Base-by-base conservation (phyloP, 2,329 filamentous ascomycete species). In the Beauveria caledonica region DNA sequence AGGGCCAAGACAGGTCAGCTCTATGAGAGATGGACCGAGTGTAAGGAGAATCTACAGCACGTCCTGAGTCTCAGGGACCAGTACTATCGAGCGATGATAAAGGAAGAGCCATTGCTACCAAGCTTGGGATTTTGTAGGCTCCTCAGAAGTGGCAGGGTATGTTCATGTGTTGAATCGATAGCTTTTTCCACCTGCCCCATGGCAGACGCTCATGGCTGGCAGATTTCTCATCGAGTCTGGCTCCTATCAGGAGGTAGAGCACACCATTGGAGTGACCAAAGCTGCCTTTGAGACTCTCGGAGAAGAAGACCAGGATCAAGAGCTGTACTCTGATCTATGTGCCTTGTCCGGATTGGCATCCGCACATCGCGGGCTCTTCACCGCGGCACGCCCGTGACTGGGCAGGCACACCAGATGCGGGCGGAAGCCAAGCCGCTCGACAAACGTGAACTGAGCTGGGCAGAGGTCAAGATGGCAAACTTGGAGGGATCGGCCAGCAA, bases 161-260 rank as follows among this genome's bases (percentile, higher is more conserved):
- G 53, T 33, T 1, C 19, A 8, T 17, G 27, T 39, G 13, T 36
- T 15, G 3, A 15, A 36, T 15, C 15, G 13, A 36, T 36, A 36
- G 11, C 13, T 13, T 36, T 19, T 21, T 36, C 29, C 49, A 39
- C 3, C 49, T 23, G 17, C 25, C 17, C 40, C 40, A 0, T n/a
- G 1, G 2, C 44, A 13, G 11, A 36, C 33, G 33, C 13, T 36
- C 13, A 36, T 5, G 13, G 21, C 39, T 13, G 23, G 36, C 13
- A 56, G 53, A 36, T 56, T 46, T n/a, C 53, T 56, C 33, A 42
- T 56, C 25, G 53, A 46, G 21, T 46, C 53, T 15, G 53, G 40
- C 17, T 56, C 53, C n/a, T 36, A 56, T 19, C 45, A 7, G 39
- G 53, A 56, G 8, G 53, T 46, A 3, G 17, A 56, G 21, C 40